A percentile compares a stretch with the other conserved stretches of the same genome.
These are phyloP conservation scores for Irpex sp. DNA, from an alignment of 1,284 basidiomycete genomes.

Conservation along the genomic window DNA sequence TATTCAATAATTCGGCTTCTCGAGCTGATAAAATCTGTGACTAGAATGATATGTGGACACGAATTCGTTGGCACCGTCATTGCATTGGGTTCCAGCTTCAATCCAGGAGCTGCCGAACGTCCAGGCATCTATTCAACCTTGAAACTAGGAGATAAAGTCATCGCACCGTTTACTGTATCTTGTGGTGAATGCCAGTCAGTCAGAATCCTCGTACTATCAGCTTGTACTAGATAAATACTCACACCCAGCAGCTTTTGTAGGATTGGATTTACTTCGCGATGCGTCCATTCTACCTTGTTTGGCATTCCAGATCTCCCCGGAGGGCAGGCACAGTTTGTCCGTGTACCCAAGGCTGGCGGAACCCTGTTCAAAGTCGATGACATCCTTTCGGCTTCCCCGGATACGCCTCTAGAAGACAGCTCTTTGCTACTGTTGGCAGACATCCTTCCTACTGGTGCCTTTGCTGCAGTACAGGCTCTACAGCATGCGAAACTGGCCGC, in stretches of 20 bases:
- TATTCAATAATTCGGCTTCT: not conserved
- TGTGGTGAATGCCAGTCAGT: slow-evolving; percentile 80
- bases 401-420: slow-evolving; percentile 34
- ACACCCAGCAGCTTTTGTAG: slow-evolving; percentile 58
- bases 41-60: slow-evolving; percentile 70
- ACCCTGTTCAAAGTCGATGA: slow-evolving; percentile 70
- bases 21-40: not conserved
- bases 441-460: slow-evolving; percentile 76
- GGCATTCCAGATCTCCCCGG: slow-evolving; percentile 74
- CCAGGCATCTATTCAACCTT: slow-evolving; percentile 65
- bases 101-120: slow-evolving; percentile 38
- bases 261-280: slow-evolving; percentile 75
- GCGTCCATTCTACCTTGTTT: slow-evolving; percentile 64
- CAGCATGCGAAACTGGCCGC: slow-evolving; percentile 68
- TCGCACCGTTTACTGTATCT: slow-evolving; percentile 82
- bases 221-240: not conserved
- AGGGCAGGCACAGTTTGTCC: slow-evolving; percentile 85
- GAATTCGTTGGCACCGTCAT: slow-evolving; percentile 83
- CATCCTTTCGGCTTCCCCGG: slow-evolving; percentile 19
- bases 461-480: slow-evolving; percentile 70
- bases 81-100: slow-evolving; percentile 65
- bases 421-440: slow-evolving; percentile 77
- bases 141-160: slow-evolving; percentile 78
- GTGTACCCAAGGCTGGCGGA: slow-evolving; percentile 77
- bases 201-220: not conserved